Conservation (phyloP, 768 basidiomycete species). For the Hemileccinum rubropunctum region DNA sequence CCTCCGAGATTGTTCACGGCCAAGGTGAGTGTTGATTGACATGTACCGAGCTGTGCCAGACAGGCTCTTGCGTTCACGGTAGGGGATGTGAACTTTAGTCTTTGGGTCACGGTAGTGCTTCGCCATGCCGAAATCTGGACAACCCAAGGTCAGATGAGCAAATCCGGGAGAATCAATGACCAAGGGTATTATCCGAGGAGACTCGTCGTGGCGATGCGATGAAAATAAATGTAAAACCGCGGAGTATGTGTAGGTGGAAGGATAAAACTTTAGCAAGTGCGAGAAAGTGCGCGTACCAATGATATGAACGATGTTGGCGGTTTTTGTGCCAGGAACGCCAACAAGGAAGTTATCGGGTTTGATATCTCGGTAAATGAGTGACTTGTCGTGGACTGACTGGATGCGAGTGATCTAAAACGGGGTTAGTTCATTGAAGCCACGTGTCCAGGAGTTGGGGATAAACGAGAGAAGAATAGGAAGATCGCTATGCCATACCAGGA, state of each 20-base stretch:
- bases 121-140: slow-evolving; percentile 95
- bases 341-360: slow-evolving; percentile 99
- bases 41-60: slow-evolving; percentile 98
- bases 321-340: slow-evolving; percentile 89
- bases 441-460: slow-evolving; percentile 2
- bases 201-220: background rate
- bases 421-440: slow-evolving; percentile 6
- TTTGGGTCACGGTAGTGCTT: slow-evolving; percentile 99
- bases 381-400: slow-evolving; percentile 97
- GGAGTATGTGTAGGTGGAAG: background rate
- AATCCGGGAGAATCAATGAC: background rate
- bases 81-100: slow-evolving; percentile 97
- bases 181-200: background rate
- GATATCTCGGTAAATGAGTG: slow-evolving; percentile 97
- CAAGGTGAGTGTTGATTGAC: slow-evolving; percentile 99
- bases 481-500: background rate
- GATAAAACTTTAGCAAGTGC: slow-evolving; percentile 6
- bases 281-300: slow-evolving; percentile 57
- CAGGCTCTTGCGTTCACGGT: slow-evolving; percentile 94
- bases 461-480: background rate
- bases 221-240: slow-evolving; percentile 1
- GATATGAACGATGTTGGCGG: slow-evolving; percentile 82
- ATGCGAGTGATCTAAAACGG: slow-evolving; percentile 81
- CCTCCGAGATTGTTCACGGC: slow-evolving; percentile 90
- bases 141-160: slow-evolving; percentile 7